Evolutionary conservation across 192 early-diverging fungal genomes (phyloP), one percentile per base, ranked within the genome.

Genomic region (Phycomyces nitens): DNA sequence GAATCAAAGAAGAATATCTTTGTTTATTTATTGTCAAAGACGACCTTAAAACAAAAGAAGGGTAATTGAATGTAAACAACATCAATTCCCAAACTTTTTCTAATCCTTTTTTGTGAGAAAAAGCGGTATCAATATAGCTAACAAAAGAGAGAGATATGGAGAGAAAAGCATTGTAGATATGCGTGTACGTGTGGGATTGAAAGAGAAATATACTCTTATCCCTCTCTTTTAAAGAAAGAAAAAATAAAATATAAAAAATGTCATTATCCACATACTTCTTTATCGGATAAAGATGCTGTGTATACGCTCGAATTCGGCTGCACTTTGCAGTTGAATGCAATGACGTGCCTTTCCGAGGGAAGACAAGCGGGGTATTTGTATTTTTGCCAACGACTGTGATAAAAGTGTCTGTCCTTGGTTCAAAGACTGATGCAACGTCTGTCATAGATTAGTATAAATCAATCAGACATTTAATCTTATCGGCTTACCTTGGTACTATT

Each of bases 201-300:
- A 34, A 34, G 7, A 34, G 29, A 5, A 34, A n/a, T n/a, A n/a
- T n/a, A n/a, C n/a, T n/a, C n/a, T n/a, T n/a, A n/a, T n/a, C n/a
- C n/a, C 7, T 56, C 55, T 38, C 39, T 56, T 21, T 29, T 22
- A 40, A 39, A 56, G 34, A 56, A 39, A n/a, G 18, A n/a, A 27
- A 38, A 38, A 18, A 56, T 27, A 56, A 56, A 34, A 3, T 15
- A 26, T 27, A 29, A 56, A 38, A 56, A 56, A 56, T 34, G 29
- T 56, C 55, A 56, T 56, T 56, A 27, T 56, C 55, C 20, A 40
- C 39, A 27, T 23, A 56, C 55, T 56, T 34, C 39, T 56, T 29
- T 66, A 71, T 29, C 55, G 53, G 5, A 72, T 51, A 57, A 72
- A 66, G 22, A 66, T 26, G 52, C 53, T 56, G 53, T 72, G 70